Conservation (phyloP, 495 filamentous ascomycete species). For the Amorphotheca resinae region DNA sequence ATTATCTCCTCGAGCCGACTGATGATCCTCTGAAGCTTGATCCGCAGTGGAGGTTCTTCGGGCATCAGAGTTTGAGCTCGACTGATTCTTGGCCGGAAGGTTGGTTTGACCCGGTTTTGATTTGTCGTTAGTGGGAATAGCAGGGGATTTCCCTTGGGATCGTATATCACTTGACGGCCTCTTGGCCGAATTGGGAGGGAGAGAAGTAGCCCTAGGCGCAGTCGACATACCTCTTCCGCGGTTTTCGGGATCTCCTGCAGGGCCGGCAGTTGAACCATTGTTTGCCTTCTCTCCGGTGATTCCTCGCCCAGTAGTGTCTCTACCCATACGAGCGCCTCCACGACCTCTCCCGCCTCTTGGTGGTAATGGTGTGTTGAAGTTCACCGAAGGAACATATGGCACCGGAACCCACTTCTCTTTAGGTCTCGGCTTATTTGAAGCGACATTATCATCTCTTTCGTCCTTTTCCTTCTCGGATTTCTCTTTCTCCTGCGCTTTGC, state of each 20-base stretch:
- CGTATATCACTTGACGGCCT: conserved; percentile 34
- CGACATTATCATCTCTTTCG: conserved; percentile 38
- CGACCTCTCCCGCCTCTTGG: conserved; percentile 47
- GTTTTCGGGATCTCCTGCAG: conserved; percentile 5
- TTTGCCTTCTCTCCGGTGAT: conserved; percentile 30
- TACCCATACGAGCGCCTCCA: conserved; percentile 36
- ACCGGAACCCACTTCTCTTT: conserved; percentile 66
- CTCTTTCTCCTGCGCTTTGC: conserved; percentile 48
- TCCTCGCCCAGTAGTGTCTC: conserved; percentile 43
- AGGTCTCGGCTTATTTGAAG: conserved; percentile 39
- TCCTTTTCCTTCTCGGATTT: conserved; percentile 48
- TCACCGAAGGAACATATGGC: conserved; percentile 60
- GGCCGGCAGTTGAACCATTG: not conserved
- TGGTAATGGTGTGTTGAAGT: conserved; percentile 73
- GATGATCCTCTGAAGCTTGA: not conserved
- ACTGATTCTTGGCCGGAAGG: conserved; percentile 9
- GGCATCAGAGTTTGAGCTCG: not conserved
- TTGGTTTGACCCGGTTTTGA: conserved; percentile 12
- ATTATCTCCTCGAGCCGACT: conserved; percentile 3
- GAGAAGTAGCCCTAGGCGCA: conserved; percentile 15
- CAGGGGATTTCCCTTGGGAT: conserved; percentile 30
- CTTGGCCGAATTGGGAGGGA: conserved; percentile 27
- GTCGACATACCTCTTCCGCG: conserved; percentile 11
- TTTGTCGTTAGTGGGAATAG: conserved; percentile 27
- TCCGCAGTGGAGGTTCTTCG: not conserved